Evolutionary conservation across 495 filamentous ascomycete genomes (phyloP).

Genomic region (Cetradonia linearis): DNA sequence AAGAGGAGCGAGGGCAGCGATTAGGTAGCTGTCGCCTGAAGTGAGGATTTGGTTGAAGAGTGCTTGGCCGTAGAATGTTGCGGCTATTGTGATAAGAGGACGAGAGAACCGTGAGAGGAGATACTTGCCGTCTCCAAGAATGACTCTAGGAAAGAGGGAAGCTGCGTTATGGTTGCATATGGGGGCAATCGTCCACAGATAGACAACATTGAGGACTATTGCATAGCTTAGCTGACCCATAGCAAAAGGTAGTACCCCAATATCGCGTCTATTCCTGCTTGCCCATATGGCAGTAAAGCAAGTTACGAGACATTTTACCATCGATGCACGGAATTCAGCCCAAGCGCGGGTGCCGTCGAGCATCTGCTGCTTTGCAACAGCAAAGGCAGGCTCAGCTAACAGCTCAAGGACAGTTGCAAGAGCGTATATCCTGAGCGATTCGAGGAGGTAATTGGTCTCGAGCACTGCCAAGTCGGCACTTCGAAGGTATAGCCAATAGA

Average conservation of each 20-base stretch:
- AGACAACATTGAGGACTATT: slow-evolving; percentile 53
- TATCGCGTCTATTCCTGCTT: slow-evolving; percentile 33
- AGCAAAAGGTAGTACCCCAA: slow-evolving; percentile 82
- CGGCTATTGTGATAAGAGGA: slow-evolving; percentile 55
- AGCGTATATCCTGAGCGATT: slow-evolving; percentile 58
- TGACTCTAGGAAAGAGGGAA: slow-evolving; percentile 42
- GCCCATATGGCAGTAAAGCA: slow-evolving; percentile 55
- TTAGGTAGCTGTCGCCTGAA: slow-evolving; percentile 83
- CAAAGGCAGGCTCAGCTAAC: slow-evolving; percentile 73
- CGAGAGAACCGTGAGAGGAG: slow-evolving; percentile 54
- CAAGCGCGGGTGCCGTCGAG: slow-evolving; percentile 67
- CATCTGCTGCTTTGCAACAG: slow-evolving; percentile 68
- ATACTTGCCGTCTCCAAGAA: slow-evolving; percentile 41
- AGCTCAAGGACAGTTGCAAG: slow-evolving; percentile 73
- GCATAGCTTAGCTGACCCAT: slow-evolving; percentile 77
- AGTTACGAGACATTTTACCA: slow-evolving; percentile 62
- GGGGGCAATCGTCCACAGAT: slow-evolving; percentile 41
- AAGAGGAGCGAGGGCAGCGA: slow-evolving; percentile 62
- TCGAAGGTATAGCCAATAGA: slow-evolving; percentile 56
- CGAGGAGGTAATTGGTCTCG: slow-evolving; percentile 48
- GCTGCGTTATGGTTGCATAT: slow-evolving; percentile 42
- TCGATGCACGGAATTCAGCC: slow-evolving; percentile 69
- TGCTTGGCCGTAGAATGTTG: slow-evolving; percentile 75
- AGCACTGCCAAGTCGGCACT: slow-evolving; percentile 45
- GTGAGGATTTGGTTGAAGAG: slow-evolving; percentile 85